Base-by-base conservation (phyloP, 495 filamentous ascomycete genomes). In the Rhypophila decipiens region DNA sequence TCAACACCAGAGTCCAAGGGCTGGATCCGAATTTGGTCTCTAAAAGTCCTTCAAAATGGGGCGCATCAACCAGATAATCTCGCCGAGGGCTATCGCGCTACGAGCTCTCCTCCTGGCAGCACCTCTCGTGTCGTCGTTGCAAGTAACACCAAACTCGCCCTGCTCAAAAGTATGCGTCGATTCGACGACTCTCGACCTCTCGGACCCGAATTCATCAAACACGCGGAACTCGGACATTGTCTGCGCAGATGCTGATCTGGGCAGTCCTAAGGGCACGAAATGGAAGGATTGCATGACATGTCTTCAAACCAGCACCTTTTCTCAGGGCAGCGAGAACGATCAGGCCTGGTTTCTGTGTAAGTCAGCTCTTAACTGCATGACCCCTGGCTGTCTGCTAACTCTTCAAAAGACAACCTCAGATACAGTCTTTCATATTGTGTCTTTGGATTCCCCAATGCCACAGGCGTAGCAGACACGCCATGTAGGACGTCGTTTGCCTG, bases 281-380 rank as follows among this genome's bases (percentile, higher is more conserved):
- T 77, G 69, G 49, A 63, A 72, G 55, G 50, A 49, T 4, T 79
- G 75, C 53, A 68, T 76, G 59, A 70, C 55, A 11, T 79, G 75
- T 56, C 57, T 79, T 27, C 68, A 77, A 51, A 68, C 60, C 15
- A 79, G 74, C 59, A 64, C 61, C 19, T 71, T 69, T 46, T 57
- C 65, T 0, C 62, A 69, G 33, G 66, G 60, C 5, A 41, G 22
- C 3, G 71, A 75, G 60, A 76, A 47, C 34, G 75, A 79, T 51
- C 69, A 70, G 41, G 60, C 59, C 44, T 76, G 71, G 74, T 77
- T 76, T 49, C 53, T 77, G 11, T 77, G 73, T 77, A 60, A 64
- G 74, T 36, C 33, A 8, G 0, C 8, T 33, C 18, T 19, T 7
- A 8, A 15, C 17, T 2, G 5, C 13, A 8, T 27, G 15, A 27